Conservation (phyloP, 306 rosid species). For the Begonia masoniana region DNA sequence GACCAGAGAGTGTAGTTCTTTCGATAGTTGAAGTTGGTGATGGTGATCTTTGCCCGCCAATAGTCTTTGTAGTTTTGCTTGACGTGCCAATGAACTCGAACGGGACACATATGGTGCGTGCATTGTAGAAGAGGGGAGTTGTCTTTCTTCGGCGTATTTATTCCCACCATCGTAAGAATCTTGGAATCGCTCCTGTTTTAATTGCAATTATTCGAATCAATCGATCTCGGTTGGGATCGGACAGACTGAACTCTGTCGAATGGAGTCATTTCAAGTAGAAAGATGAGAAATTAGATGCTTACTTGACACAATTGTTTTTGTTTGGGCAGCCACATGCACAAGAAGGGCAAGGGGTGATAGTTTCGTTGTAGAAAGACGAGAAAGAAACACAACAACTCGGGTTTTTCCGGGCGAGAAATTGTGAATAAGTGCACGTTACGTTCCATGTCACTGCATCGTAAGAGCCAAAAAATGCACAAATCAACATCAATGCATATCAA, state of each 20-base stretch:
- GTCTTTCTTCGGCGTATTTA: conserved; percentile 59
- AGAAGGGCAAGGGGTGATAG: conserved; percentile 66
- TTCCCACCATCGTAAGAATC: conserved; percentile 47
- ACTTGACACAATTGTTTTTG: conserved; percentile 68
- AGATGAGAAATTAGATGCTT: conserved; percentile 16
- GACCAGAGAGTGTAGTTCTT: conserved; percentile 79
- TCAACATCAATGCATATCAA: no score
- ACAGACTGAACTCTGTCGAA: no score
- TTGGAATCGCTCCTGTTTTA: conserved; percentile 54
- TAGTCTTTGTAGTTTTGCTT: conserved; percentile 72
- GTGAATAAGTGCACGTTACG: conserved; percentile 91
- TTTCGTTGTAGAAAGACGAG: conserved; percentile 83
- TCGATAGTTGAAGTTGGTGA: conserved; percentile 73
- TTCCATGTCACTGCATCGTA: conserved; percentile 89
- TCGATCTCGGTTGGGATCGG: no score
- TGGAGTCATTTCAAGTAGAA: not conserved
- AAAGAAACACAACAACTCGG: conserved; percentile 86
- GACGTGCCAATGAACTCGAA: conserved; percentile 89
- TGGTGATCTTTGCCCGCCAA: conserved; percentile 73
- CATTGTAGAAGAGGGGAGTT: conserved; percentile 61
- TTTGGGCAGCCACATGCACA: conserved; percentile 85
- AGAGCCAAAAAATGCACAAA: not conserved
- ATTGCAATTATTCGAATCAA: not conserved
- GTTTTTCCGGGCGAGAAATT: conserved; percentile 60
- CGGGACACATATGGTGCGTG: conserved; percentile 93